Base-by-base conservation (phyloP, 2,329 filamentous ascomycete genomes). In the Cladophialophora exuberans region DNA sequence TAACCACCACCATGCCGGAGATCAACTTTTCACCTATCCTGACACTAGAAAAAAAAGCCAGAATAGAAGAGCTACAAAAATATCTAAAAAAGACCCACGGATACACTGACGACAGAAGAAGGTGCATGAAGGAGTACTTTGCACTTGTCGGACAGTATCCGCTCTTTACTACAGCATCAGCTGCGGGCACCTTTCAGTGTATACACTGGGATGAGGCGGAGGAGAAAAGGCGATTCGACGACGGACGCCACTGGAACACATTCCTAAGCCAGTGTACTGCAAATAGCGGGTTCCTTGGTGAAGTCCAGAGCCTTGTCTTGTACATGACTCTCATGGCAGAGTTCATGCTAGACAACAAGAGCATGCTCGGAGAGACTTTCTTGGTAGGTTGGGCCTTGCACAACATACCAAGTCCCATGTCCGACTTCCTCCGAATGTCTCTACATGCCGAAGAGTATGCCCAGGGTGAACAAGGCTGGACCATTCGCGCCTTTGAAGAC, bases 381-480 rank as follows among this genome's bases (percentile, higher is more conserved):
- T 31, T 59, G 17, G 56, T 59, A 10, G 35, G 45, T 10, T 59
- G 56, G 56, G 56, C 56, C 17, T 15, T 59, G 11, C 17, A 23
- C 18, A 17, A 49, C 18, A 36, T 31, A 13, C 30, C 47, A 18
- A 4, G n/a, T 11, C 51, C 52, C 4, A 25, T 59, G 28, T 48
- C 45, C 10, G 28, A 52, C 22, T 52, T 51, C 25, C 42, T 59
- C 23, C 13, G n/a, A 13, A 54, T 51, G 56, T 59, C 56, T 13
- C 47, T 59, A 7, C 26, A 35, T 23, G 11, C 38, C 20, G 30
- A 47, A 25, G 35, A 52, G 15, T 15, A 33, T 10, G 13, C 33
- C n/a, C 18, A 20, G 10, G 4, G 23, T 10, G 47, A 48, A 50
- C 11, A 35, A 25, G 31, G 48, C 18, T 53, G 49, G 46, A 55